Evolutionary conservation across 73 alveolate genomes (phyloP).

Genomic region (Uronychia setigera): DNA sequence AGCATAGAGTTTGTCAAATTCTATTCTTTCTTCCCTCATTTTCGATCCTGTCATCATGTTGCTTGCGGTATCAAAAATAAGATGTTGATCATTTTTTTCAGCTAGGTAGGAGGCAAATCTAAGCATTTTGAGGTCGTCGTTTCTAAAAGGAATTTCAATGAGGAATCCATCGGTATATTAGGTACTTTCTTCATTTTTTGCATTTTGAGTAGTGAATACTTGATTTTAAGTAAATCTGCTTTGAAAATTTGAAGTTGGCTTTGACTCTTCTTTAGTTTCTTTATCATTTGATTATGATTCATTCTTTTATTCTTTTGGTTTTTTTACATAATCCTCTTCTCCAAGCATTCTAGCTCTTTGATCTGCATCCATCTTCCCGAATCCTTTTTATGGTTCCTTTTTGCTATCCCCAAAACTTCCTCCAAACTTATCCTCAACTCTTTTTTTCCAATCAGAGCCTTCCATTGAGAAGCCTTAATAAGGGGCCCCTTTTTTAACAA

Average conservation of each 20-base stretch:
- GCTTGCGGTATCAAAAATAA: background rate
- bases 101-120: constrained; percentile 1
- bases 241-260: background rate
- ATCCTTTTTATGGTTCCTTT: background rate
- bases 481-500: too few relatives aligned
- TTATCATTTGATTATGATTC: background rate
- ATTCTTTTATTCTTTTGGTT: background rate
- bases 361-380: background rate
- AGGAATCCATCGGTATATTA: background rate
- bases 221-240: too few relatives aligned
- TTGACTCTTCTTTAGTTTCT: background rate
- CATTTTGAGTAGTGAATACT: background rate
- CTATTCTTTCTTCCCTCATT: constrained; percentile 24
- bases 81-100: constrained; percentile 5
- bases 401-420: background rate
- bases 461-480: too few relatives aligned
- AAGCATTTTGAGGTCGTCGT: background rate
- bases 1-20: background rate
- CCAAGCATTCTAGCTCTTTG: background rate
- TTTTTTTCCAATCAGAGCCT: background rate
- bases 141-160: background rate
- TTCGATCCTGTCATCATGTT: constrained; percentile 22
- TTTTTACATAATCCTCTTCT: background rate
- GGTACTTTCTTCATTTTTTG: background rate
- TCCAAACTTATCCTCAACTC: background rate